Evolutionary conservation across 2,329 filamentous ascomycete genomes (phyloP).

Genomic region (Cercospora citrullina): DNA sequence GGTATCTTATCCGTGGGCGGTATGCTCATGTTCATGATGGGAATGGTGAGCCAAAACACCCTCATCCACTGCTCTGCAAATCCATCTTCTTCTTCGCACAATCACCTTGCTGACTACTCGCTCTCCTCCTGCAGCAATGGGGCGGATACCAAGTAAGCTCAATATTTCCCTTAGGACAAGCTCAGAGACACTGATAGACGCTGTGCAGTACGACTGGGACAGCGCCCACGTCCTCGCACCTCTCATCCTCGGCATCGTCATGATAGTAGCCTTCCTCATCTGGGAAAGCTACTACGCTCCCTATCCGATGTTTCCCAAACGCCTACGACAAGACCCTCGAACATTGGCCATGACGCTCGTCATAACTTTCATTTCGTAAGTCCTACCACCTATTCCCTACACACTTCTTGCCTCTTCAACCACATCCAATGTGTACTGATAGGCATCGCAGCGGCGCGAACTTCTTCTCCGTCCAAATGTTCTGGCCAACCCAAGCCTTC

Average conservation of each 20-base stretch:
- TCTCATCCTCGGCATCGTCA: slow-evolving; percentile 35
- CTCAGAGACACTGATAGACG: too few species aligned
- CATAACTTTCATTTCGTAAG: slow-evolving; percentile 40
- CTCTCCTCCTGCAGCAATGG: slow-evolving; percentile 23
- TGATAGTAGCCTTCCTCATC: slow-evolving; percentile 38
- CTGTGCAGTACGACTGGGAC: slow-evolving; percentile 38
- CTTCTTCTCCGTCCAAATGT: slow-evolving; percentile 43
- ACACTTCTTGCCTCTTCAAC: too few species aligned
- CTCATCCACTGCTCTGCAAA: too few species aligned
- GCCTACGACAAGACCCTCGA: slow-evolving; percentile 33
- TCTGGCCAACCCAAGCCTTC: slow-evolving; percentile 41
- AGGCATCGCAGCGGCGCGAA: slow-evolving; percentile 34
- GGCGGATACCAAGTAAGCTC: slow-evolving; percentile 31
- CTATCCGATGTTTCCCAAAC: slow-evolving; percentile 34
- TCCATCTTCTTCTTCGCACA: too few species aligned
- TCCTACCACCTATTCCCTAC: too few species aligned
- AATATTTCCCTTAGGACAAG: too few species aligned
- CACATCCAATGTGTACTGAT: not conserved
- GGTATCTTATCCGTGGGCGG: slow-evolving; percentile 53
- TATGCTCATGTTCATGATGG: slow-evolving; percentile 54
- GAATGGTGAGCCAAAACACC: slow-evolving; percentile 26
- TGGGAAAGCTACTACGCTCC: slow-evolving; percentile 37
- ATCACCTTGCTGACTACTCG: not conserved
- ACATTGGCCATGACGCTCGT: slow-evolving; percentile 41
- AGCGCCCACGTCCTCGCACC: slow-evolving; percentile 38